A percentile compares a stretch with the other conserved stretches of the same genome.
Conservation (phyloP, 805 yeast genomes). For the Candida boleticola region DNA sequence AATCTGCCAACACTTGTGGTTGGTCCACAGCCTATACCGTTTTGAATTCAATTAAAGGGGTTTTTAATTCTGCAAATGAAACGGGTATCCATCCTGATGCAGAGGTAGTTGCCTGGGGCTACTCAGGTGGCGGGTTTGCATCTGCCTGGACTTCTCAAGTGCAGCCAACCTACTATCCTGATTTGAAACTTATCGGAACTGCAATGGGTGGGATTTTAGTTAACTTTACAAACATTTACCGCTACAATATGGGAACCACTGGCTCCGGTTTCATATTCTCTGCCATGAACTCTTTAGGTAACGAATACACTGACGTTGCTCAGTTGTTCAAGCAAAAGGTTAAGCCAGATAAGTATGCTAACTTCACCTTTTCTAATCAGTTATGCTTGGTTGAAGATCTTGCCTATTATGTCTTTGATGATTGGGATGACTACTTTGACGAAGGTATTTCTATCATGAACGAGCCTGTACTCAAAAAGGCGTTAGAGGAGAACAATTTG, state of each 20-base stretch:
- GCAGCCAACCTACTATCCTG: slow-evolving; percentile 29
- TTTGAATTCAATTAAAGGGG: slow-evolving; percentile 24
- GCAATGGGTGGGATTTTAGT: slow-evolving; percentile 30
- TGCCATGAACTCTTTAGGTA: slow-evolving; percentile 22
- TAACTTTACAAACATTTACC: slow-evolving; percentile 19
- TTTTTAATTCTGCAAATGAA: slow-evolving; percentile 11
- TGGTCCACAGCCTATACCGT: slow-evolving; percentile 21
- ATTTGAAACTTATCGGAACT: slow-evolving; percentile 20
- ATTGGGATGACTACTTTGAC: slow-evolving; percentile 1
- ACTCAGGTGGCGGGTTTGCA: slow-evolving; percentile 31
- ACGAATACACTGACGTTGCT: slow-evolving; percentile 22
- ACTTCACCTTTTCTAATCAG: not conserved
- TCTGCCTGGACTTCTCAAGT: slow-evolving; percentile 26
- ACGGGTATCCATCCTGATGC: slow-evolving; percentile 21
- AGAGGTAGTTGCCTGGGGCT: slow-evolving; percentile 23
- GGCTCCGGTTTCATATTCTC: slow-evolving; percentile 22
- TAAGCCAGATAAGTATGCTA: not conserved
- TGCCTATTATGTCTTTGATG: not conserved
- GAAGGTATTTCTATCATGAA: slow-evolving; percentile 6
- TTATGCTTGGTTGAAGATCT: not conserved
- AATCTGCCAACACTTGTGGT: slow-evolving; percentile 23
- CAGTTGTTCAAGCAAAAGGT: slow-evolving; percentile 5
- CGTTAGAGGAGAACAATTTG: slow-evolving; percentile 2
- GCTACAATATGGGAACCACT: slow-evolving; percentile 16
- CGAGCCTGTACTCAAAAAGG: not conserved